Conservation (phyloP, 164 flowering plant genomes). For the Paratinospora sagittata region DNA sequence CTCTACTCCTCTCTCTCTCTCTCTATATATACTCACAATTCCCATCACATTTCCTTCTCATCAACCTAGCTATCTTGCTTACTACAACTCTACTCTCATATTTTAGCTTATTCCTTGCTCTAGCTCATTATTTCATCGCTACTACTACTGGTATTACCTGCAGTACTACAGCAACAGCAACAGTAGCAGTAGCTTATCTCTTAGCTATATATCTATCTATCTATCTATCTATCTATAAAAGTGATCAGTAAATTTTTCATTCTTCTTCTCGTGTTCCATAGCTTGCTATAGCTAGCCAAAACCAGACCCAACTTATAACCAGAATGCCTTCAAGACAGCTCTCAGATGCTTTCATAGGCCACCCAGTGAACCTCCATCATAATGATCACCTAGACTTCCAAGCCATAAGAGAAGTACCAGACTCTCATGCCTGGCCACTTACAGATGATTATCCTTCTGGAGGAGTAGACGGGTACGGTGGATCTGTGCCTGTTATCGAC, state of each 20-base stretch:
- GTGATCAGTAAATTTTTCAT: no score
- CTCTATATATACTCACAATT: slow-evolving; percentile 3
- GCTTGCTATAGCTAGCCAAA: no score
- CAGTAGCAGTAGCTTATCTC: not conserved
- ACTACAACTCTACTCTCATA: no score
- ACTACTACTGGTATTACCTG: not conserved
- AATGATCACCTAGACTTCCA: slow-evolving; percentile 42
- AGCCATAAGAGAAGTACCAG: slow-evolving; percentile 54
- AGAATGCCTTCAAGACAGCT: slow-evolving; percentile 47
- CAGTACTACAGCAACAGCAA: not conserved
- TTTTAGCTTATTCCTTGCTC: no score
- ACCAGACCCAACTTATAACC: no score
- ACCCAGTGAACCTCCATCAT: slow-evolving; percentile 31
- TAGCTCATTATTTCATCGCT: no score
- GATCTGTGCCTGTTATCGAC: slow-evolving; percentile 51
- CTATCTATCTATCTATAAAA: not conserved
- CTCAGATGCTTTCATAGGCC: slow-evolving; percentile 36
- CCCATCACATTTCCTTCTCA: not conserved
- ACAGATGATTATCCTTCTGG: slow-evolving; percentile 13
- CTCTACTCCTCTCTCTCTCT: not conserved
- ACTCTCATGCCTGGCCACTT: slow-evolving; percentile 54
- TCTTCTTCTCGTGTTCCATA: no score
- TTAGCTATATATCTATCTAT: not conserved
- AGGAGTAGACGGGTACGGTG: slow-evolving; percentile 8
- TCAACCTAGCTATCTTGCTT: not conserved